A percentile compares a stretch with the other conserved stretches of the same genome.
Conservation (phyloP, 805 yeast genomes). For the Kluyveromyces siamensis region DNA sequence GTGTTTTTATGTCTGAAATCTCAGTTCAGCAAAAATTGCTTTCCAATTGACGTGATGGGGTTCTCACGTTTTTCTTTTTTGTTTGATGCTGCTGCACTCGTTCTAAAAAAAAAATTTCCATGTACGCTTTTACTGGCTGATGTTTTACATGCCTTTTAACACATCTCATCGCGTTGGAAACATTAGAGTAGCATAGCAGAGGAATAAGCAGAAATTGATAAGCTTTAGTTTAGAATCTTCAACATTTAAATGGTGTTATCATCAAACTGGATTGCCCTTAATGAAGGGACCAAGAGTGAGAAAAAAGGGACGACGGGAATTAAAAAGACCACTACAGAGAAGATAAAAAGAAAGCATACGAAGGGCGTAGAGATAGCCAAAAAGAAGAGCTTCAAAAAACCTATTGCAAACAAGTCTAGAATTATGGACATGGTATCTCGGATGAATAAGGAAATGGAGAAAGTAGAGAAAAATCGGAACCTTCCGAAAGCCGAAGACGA, state of each 20-base stretch:
- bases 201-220: too few species aligned
- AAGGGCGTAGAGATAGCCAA: not conserved
- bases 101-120: too few species aligned
- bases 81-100: too few species aligned
- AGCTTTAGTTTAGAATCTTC: not conserved
- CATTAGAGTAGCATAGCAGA: too few species aligned
- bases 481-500: not conserved
- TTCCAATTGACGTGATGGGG: too few species aligned
- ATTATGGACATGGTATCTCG: constrained; percentile 24
- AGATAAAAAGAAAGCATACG: not conserved
- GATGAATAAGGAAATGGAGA: constrained; percentile 23
- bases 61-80: too few species aligned
- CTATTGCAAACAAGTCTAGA: constrained; percentile 8
- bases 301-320: not conserved
- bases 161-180: not conserved
- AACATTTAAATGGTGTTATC: constrained; percentile 24
- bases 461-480: constrained; percentile 13
- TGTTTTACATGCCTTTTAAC: not conserved
- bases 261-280: constrained; percentile 28
- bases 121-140: too few species aligned
- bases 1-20: too few species aligned
- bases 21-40: too few species aligned
- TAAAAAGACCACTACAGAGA: not conserved
- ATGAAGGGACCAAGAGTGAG: constrained; percentile 10
- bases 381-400: not conserved